Evolutionary conservation across 2,329 filamentous ascomycete genomes (phyloP).

Genomic region (Didymella pomorum): DNA sequence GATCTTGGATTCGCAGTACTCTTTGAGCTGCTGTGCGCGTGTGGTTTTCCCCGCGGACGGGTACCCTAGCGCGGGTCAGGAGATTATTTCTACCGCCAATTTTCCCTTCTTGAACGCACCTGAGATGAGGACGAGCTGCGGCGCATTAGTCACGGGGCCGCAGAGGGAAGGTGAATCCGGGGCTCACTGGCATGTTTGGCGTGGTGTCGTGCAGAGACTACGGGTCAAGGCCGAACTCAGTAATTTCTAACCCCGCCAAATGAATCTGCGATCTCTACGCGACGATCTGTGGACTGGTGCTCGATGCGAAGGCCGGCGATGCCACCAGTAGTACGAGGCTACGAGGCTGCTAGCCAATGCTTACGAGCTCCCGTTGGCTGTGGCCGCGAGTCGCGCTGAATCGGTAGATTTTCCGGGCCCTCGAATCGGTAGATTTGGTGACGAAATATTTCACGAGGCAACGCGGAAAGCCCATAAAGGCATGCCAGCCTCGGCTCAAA

Average conservation of each 20-base stretch:
- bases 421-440: constrained; percentile 32
- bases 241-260: background rate
- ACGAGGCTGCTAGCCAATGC: background rate
- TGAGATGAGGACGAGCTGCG: constrained; percentile 67
- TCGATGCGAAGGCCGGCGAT: constrained; percentile 15
- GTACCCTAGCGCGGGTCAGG: constrained; percentile 69
- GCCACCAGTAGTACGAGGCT: constrained; percentile 11
- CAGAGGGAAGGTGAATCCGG: constrained; percentile 21
- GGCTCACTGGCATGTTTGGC: constrained; percentile 39
- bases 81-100: constrained; percentile 28
- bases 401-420: constrained; percentile 31
- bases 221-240: background rate
- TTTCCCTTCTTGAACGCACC: constrained; percentile 19
- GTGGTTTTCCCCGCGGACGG: constrained; percentile 70
- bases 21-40: constrained; percentile 69
- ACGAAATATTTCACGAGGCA: constrained; percentile 26
- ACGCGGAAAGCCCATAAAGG: background rate
- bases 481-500: constrained; percentile 28
- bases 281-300: constrained; percentile 13
- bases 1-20: constrained; percentile 69
- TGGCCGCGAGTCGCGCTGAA: constrained; percentile 11
- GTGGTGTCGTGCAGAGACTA: constrained; percentile 1
- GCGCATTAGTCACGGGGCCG: constrained; percentile 29
- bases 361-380: background rate
- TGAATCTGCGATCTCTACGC: constrained; percentile 1